A percentile compares a stretch with the other conserved stretches of the same genome.
Conservation (phyloP, 352 stramenopile species). For the Plasmopara halstedii region DNA sequence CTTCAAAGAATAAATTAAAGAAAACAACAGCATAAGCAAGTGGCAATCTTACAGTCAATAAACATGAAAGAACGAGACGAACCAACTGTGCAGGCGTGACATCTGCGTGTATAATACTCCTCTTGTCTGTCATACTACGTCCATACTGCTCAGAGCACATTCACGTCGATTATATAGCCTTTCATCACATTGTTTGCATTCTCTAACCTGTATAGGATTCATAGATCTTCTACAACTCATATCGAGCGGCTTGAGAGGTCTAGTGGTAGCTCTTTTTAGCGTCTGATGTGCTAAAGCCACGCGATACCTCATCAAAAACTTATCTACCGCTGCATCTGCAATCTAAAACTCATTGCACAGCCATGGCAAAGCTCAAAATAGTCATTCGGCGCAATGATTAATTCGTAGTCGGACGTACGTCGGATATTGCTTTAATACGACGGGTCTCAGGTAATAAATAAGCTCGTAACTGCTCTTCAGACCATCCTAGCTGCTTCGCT, state of each 20-base stretch:
- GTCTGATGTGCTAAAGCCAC: constrained; percentile 35
- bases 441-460: constrained; percentile 49
- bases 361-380: constrained; percentile 3
- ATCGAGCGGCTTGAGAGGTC: constrained; percentile 27
- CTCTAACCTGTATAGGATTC: constrained; percentile 31
- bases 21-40: neutral
- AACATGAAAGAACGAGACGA: neutral
- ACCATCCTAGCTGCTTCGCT: constrained; percentile 47
- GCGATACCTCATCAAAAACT: constrained; percentile 53
- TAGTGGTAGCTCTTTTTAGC: constrained; percentile 19
- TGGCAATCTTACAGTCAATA: too few species aligned
- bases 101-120: constrained; percentile 32
- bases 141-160: constrained; percentile 26
- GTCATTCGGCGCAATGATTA: neutral
- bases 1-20: constrained; percentile 5
- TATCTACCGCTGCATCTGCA: constrained; percentile 50
- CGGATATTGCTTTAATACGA: constrained; percentile 22
- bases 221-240: constrained; percentile 31
- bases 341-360: constrained; percentile 20
- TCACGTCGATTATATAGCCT: neutral
- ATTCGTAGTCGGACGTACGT: constrained; percentile 20
- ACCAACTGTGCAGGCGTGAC: constrained; percentile 29
- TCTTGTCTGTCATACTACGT: constrained; percentile 25
- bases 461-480: constrained; percentile 34
- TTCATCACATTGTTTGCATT: neutral